A percentile compares a stretch with the other conserved stretches of the same genome.
phyloP scores from a whole-genome alignment of 2,329 filamentous ascomycete species.

The Colletotrichum sp. region DNA sequence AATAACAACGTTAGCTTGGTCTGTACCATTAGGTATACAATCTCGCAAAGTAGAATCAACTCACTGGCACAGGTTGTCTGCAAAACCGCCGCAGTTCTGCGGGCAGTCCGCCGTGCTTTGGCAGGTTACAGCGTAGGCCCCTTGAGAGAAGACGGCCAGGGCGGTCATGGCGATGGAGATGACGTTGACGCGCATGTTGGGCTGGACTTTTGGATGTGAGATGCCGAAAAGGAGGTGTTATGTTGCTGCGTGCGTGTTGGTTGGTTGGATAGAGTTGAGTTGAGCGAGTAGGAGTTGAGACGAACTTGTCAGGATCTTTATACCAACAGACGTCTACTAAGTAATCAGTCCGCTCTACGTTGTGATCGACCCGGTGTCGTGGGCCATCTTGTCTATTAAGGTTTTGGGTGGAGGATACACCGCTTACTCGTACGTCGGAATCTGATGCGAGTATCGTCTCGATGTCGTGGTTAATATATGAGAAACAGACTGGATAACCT shows the following conservation, averaged over 20 bases:
- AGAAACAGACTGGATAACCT: background rate
- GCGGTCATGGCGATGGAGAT: background rate
- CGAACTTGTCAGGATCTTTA: background rate
- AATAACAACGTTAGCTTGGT: background rate
- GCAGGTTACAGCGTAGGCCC: background rate
- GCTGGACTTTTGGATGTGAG: background rate
- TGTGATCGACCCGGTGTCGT: background rate
- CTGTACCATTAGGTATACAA: fast-evolving
- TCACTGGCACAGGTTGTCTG: background rate
- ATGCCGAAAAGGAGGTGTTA: background rate
- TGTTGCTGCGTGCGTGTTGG: background rate
- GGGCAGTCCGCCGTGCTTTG: background rate
- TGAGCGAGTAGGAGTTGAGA: background rate
- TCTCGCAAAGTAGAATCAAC: background rate
- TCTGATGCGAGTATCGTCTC: background rate
- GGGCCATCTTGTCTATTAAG: background rate
- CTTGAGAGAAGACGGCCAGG: background rate
- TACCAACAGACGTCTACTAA: background rate
- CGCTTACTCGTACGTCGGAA: background rate
- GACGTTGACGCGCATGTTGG: background rate
- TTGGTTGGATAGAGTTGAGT: background rate
- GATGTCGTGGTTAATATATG: background rate
- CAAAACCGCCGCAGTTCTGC: background rate
- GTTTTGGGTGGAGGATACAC: background rate
- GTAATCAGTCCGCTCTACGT: background rate